Conservation (phyloP, 2,329 filamentous ascomycete species). For the Pestalotiopsis sp. region DNA sequence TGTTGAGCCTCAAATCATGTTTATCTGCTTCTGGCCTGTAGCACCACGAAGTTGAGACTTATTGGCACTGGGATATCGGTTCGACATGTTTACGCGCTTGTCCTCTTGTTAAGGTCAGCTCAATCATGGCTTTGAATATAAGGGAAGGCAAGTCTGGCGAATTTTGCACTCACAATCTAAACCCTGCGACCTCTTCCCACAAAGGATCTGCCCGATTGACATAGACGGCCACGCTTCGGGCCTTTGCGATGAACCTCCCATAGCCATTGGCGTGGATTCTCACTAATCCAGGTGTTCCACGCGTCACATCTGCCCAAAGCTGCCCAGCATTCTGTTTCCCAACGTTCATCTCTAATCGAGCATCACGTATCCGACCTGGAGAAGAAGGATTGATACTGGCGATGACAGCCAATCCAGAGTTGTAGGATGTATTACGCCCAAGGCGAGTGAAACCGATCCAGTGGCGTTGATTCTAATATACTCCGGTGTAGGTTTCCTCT, state of each 20-base stretch:
- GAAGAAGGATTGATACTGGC: constrained; percentile 30
- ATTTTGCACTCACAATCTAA: not conserved
- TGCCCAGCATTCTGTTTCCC: constrained; percentile 54
- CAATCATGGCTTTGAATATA: no score
- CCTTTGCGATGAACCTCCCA: not conserved
- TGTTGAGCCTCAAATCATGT: no score
- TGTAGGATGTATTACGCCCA: constrained; percentile 16
- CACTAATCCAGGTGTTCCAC: not conserved
- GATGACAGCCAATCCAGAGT: constrained; percentile 57
- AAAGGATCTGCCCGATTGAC: not conserved
- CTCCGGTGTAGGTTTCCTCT: not conserved
- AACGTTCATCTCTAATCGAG: constrained; percentile 63
- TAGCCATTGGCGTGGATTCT: not conserved
- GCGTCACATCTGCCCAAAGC: not conserved
- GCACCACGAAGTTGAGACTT: no score
- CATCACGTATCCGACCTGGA: not conserved
- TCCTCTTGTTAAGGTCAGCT: no score
- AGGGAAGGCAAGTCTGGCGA: not conserved
- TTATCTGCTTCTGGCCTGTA: no score
- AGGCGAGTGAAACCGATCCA: constrained; percentile 46
- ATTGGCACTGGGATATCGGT: no score
- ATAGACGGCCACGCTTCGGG: not conserved
- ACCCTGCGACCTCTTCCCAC: not conserved
- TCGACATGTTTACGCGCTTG: no score
- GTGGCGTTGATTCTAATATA: no score